A percentile compares a stretch with the other conserved stretches of the same genome.
Conservation (phyloP, 2,329 filamentous ascomycete genomes). For the Aureobasidium namibiae region DNA sequence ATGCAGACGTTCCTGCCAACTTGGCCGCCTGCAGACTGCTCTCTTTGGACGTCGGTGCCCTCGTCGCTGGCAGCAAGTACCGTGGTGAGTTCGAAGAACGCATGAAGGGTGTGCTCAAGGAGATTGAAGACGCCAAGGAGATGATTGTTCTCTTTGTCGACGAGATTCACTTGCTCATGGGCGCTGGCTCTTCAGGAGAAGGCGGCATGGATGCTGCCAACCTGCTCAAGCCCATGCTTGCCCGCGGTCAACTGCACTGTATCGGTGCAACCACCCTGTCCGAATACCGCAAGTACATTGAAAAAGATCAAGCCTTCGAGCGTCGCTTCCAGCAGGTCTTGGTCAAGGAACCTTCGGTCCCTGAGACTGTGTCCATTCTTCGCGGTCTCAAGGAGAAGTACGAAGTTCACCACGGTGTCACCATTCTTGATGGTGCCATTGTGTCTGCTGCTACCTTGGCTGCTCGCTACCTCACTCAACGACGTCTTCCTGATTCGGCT, state of each 20-base stretch:
- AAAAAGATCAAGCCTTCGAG: conserved; percentile 97
- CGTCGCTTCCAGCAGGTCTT: conserved; percentile 97
- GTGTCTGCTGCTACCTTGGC: conserved; percentile 87
- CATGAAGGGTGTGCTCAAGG: conserved; percentile 98
- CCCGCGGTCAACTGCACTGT: conserved; percentile 91
- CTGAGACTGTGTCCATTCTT: conserved; percentile 94
- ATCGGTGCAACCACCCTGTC: conserved; percentile 92
- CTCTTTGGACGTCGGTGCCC: conserved; percentile 86
- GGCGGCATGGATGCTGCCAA: conserved; percentile 99
- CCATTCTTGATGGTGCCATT: conserved; percentile 86
- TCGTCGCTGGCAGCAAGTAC: conserved; percentile 97
- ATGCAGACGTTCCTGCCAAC: conserved; percentile 92
- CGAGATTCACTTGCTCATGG: conserved; percentile 98
- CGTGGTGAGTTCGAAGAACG: conserved; percentile 97
- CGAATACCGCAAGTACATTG: conserved; percentile 98
- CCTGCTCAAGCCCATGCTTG: conserved; percentile 94
- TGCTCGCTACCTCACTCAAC: conserved; percentile 82
- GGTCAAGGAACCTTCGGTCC: conserved; percentile 83
- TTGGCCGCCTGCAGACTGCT: conserved; percentile 88
- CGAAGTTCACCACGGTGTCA: conserved; percentile 96
- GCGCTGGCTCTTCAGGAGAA: conserved; percentile 85
- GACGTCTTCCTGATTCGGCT: conserved; percentile 88
- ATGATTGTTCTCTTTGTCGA: conserved; percentile 98
- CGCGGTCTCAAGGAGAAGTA: conserved; percentile 97
- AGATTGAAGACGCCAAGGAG: conserved; percentile 88